Evolutionary conservation across 1,284 basidiomycete genomes (phyloP), one percentile per base, ranked within the genome.

Genomic region (Spongiforma sp.): DNA sequence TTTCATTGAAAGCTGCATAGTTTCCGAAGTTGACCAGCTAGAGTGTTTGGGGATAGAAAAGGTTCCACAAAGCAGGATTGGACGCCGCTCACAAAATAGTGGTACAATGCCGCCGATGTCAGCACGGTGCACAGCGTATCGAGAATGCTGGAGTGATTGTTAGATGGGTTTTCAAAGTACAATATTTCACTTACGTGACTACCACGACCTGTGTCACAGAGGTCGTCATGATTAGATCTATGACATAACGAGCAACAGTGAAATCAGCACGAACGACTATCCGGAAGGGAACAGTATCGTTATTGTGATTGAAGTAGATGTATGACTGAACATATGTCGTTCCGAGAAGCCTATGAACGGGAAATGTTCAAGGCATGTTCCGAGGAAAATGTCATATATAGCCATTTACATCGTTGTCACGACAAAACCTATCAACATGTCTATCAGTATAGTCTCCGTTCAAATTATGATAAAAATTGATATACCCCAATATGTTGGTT

Each of bases 401-500:
- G 9, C 36, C 34, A n/a, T n/a, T n/a, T n/a, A 61, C 56, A 46
- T 59, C 15, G 65, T 68, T 24, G 46, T 19, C 32, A 59, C 28
- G 32, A 67, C 56, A n/a, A 36, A 68, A 21, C 60, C 67, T 64
- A 46, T 52, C 28, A 21, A n/a, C n/a, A 17, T 39, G 48, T n/a
- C 4, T 14, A 43, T 69, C 28, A 67, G 37, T 8, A 56, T 17
- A 19, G 26, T 17, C 24, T 5, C 9, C 48, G 10, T 21, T 10
- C 21, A 7, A 30, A 5, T 36, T 4, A 1, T 10, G 9, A 33
- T 37, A 33, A 19, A 52, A 4, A 30, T 32, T 6, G 30, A 15
- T 28, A 60, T 32, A 59, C 62, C 57, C 67, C 57, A 69, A 54
- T 67, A 68, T 48, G 56, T 26, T n/a, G 48, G 57, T 6, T 11